Conservation (phyloP, 495 filamentous ascomycete species). For the Penicillium salamii region DNA sequence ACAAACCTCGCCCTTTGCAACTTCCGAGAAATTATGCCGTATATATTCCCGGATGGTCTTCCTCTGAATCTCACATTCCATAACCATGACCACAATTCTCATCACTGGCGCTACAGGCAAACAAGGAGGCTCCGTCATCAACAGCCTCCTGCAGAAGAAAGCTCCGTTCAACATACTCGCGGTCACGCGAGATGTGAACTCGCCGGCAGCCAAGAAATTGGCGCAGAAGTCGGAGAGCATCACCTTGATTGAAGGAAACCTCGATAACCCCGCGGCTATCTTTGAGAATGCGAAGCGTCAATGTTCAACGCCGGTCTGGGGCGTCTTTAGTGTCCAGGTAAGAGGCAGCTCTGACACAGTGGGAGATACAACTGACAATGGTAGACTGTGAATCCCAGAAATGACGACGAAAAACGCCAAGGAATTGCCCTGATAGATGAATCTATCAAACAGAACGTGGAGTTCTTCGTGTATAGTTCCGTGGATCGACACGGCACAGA, state of each 20-base stretch:
- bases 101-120: slow-evolving; percentile 66
- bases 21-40: too few species aligned
- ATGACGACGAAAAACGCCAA: slow-evolving; percentile 55
- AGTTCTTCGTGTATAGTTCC: slow-evolving; percentile 63
- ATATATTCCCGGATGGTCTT: too few species aligned
- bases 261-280: slow-evolving; percentile 47
- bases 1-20: too few species aligned
- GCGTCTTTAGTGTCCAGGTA: slow-evolving; percentile 47
- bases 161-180: slow-evolving; percentile 62
- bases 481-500: slow-evolving; percentile 65
- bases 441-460: slow-evolving; percentile 53
- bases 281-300: slow-evolving; percentile 47
- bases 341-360: slow-evolving; percentile 1
- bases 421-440: slow-evolving; percentile 62
- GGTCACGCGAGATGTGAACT: slow-evolving; percentile 60
- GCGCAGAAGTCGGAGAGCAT: slow-evolving; percentile 40
- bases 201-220: slow-evolving; percentile 52
- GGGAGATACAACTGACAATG: background rate
- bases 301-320: slow-evolving; percentile 47
- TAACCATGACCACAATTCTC: slow-evolving; percentile 45
- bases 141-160: slow-evolving; percentile 48
- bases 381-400: slow-evolving; percentile 41
- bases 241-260: slow-evolving; percentile 56
- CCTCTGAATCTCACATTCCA: background rate
- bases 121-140: slow-evolving; percentile 63